Evolutionary conservation across 306 rosid genomes (phyloP), one percentile per base, ranked within the genome.

Genomic region (Albizia julibrissin): DNA sequence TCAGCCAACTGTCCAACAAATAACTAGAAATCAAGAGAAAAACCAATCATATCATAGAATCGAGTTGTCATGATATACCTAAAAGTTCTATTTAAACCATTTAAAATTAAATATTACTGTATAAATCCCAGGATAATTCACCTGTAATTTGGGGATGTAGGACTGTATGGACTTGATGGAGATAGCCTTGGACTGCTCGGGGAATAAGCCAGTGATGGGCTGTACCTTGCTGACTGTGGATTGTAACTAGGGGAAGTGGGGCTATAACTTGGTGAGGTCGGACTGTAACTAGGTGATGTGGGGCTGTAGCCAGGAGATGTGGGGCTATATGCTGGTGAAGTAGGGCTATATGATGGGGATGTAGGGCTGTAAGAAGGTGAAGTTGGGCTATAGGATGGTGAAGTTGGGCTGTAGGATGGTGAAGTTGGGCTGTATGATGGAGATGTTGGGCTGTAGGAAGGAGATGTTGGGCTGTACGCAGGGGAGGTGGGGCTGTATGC

Each of bases 101-200:
- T 31, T 77, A 34, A 29, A 47, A 52, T 33, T 5, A 5, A 69
- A 46, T 65, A 46, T 18, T 31, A 78, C 10, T 13, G 27, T 14
- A 47, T 72, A 26, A 77, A 49, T 39, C 40, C 61, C 10, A 73
- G 76, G 61, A 67, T 26, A 47, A 33, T 85, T 83, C 76, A 91
- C 99, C 99, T 96, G 73, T 96, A 95, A 84, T 88, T 95, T 4
- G 99, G 99, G 66, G 98, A 95, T 10, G 99, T 91, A 24, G 98
- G 99, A 85, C 99, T 93, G 67, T 95, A 95, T 11, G 99, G 98
- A 85, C 99, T 95, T 34, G 99, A 87, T 22, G 99, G 97, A 27
- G 99, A 89, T 83, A 95, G 37, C 71, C 98, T 91, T 8, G 98
- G 99, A 75, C 99, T 95, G 89, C 98, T 92, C 21, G 99, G 99